Evolutionary conservation across 768 basidiomycete genomes (phyloP).

Genomic region (Tricholoma sp.): DNA sequence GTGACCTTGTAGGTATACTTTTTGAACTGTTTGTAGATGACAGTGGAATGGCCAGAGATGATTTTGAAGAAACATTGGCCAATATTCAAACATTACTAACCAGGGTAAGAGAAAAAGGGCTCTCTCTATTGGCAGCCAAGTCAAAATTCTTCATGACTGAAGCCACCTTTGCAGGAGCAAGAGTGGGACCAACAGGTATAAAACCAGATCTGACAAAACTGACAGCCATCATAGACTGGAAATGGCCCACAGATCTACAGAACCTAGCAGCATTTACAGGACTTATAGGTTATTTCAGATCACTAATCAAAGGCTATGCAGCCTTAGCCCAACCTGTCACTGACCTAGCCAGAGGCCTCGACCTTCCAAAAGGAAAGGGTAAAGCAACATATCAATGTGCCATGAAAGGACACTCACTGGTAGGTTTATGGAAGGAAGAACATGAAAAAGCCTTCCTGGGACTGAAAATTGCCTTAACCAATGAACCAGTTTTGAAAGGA

Average conservation of each 20-base stretch:
- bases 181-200: slow-evolving; percentile 23
- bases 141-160: slow-evolving; percentile 30
- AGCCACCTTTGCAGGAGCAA: slow-evolving; percentile 29
- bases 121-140: slow-evolving; percentile 11
- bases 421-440: slow-evolving; percentile 6
- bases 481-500: slow-evolving; percentile 25
- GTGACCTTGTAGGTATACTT: slow-evolving; percentile 10
- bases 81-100: neutral
- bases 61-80: too few relatives aligned
- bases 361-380: slow-evolving; percentile 14
- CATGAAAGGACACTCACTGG: neutral
- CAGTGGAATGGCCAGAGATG: neutral
- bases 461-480: slow-evolving; percentile 26
- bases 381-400: slow-evolving; percentile 2
- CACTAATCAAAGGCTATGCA: slow-evolving; percentile 29
- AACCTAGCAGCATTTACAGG: slow-evolving; percentile 9
- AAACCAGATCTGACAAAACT: slow-evolving; percentile 30
- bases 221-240: slow-evolving; percentile 8
- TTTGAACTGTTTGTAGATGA: slow-evolving; percentile 12
- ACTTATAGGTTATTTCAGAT: slow-evolving; percentile 24
- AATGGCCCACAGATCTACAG: slow-evolving; percentile 7
- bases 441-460: slow-evolving; percentile 19
- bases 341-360: slow-evolving; percentile 19
- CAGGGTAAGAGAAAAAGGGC: slow-evolving; percentile 15
- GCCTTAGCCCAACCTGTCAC: slow-evolving; percentile 23